Percentiles rank a stretch among this genome's conserved stretches.
phyloP scores from a whole-genome alignment of 1,284 basidiomycete species.

The Salmacisia buchloeana region DNA sequence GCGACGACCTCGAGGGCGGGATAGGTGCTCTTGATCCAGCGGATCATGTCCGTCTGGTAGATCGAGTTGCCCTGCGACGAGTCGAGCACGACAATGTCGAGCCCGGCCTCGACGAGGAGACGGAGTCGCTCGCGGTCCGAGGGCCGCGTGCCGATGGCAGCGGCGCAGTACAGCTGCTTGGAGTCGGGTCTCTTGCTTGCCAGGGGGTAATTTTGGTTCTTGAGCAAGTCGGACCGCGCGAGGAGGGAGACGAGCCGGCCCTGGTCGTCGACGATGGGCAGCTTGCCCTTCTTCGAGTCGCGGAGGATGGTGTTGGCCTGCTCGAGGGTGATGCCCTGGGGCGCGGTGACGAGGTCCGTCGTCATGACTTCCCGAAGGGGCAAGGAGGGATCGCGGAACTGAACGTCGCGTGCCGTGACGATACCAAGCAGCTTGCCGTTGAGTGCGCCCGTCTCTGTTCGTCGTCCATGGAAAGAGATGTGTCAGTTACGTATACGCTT shows the following conservation, averaged over 20 bases:
- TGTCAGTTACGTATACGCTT: not conserved
- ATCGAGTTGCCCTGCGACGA: constrained; percentile 94
- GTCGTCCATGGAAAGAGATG: constrained; percentile 2
- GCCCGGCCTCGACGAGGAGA: constrained; percentile 83
- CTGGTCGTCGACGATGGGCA: constrained; percentile 56
- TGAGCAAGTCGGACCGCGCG: constrained; percentile 84
- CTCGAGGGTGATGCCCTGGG: constrained; percentile 61
- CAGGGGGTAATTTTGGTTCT: constrained; percentile 94
- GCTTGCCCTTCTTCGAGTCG: constrained; percentile 94
- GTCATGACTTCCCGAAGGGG: constrained; percentile 88
- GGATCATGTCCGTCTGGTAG: constrained; percentile 90
- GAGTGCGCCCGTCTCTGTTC: constrained; percentile 77
- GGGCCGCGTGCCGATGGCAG: constrained; percentile 90
- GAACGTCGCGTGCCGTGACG: constrained; percentile 91
- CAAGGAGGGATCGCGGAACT: constrained; percentile 72
- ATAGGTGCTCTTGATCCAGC: constrained; percentile 80
- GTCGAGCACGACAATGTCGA: constrained; percentile 92
- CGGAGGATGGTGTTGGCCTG: constrained; percentile 93
- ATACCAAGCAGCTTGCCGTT: constrained; percentile 86
- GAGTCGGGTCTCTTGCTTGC: constrained; percentile 84
- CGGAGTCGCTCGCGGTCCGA: constrained; percentile 78
- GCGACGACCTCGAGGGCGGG: constrained; percentile 79
- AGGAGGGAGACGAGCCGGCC: constrained; percentile 44
- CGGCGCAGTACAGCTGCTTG: constrained; percentile 95
- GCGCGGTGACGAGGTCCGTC: constrained; percentile 45